phyloP scores from a whole-genome alignment of 2,329 filamentous ascomycete genomes.

The Coleophoma cylindrospora region DNA sequence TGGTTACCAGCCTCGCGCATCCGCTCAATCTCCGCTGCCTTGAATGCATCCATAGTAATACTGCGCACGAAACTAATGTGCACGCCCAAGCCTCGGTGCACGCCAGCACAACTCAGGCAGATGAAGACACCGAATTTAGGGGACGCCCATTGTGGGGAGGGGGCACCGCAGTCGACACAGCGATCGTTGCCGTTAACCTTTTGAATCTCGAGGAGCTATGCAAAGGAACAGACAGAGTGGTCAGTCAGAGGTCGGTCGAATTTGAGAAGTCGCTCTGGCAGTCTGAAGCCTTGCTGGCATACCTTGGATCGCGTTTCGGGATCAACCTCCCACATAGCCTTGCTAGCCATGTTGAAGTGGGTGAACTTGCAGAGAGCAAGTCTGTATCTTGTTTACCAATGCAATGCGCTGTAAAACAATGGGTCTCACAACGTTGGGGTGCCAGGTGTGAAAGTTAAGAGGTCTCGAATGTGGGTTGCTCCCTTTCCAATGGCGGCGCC shows the following conservation, averaged over 20 bases:
- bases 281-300: constrained; percentile 15
- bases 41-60: constrained; percentile 99
- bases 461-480: constrained; percentile 4
- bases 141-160: constrained; percentile 95
- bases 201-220: constrained; percentile 81
- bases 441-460: constrained; percentile 1
- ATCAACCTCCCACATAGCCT: constrained; percentile 97
- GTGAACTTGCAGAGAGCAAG: background rate
- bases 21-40: constrained; percentile 82
- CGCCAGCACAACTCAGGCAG: constrained; percentile 91
- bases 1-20: constrained; percentile 93
- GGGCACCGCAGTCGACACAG: constrained; percentile 94
- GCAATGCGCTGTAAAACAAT: too few species aligned
- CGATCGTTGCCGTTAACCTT: constrained; percentile 83
- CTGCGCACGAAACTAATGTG: constrained; percentile 98
- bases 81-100: constrained; percentile 90
- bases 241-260: background rate
- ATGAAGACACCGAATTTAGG: constrained; percentile 99
- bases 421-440: background rate
- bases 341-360: constrained; percentile 48
- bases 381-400: too few species aligned
- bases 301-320: constrained; percentile 96
- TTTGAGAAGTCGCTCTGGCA: too few species aligned
- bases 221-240: constrained; percentile 10
- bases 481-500: background rate